Percentiles rank a stretch among this genome's conserved stretches.
phyloP scores from a whole-genome alignment of 2,329 filamentous ascomycete species.

The Camillea tinctor region DNA sequence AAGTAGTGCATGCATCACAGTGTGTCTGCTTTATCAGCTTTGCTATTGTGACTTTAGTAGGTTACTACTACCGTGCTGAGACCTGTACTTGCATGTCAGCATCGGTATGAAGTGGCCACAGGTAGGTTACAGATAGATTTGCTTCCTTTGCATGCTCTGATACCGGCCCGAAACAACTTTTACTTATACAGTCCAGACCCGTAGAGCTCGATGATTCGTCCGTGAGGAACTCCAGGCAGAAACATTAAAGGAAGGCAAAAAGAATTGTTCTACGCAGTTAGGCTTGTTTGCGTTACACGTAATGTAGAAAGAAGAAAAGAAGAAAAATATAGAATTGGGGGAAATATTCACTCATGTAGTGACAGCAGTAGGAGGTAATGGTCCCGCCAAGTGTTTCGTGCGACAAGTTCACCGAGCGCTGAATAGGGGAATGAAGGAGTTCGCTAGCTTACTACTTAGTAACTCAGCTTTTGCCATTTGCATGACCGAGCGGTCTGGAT shows the following conservation, averaged over 20 bases:
- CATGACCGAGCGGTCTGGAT: no score
- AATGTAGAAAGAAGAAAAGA: no score
- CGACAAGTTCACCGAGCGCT: not conserved
- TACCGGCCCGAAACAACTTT: not conserved
- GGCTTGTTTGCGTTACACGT: not conserved
- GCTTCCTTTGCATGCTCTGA: not conserved
- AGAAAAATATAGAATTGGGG: no score
- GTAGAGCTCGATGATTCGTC: not conserved
- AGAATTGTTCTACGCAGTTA: no score
- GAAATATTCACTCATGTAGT: not conserved
- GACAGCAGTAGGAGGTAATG: not conserved
- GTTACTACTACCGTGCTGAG: not conserved
- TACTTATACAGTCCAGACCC: not conserved
- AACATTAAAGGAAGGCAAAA: not conserved
- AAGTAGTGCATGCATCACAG: not conserved
- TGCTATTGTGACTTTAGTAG: not conserved
- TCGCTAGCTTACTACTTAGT: not conserved
- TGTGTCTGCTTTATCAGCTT: not conserved
- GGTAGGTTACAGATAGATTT: not conserved
- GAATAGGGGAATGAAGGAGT: not conserved
- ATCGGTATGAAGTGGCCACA: not conserved
- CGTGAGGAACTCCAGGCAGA: no score
- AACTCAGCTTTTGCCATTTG: no score
- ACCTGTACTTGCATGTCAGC: not conserved
- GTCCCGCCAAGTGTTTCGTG: not conserved